Conservation (phyloP, 1,284 basidiomycete species). For the Tylopilus orsonianus region DNA sequence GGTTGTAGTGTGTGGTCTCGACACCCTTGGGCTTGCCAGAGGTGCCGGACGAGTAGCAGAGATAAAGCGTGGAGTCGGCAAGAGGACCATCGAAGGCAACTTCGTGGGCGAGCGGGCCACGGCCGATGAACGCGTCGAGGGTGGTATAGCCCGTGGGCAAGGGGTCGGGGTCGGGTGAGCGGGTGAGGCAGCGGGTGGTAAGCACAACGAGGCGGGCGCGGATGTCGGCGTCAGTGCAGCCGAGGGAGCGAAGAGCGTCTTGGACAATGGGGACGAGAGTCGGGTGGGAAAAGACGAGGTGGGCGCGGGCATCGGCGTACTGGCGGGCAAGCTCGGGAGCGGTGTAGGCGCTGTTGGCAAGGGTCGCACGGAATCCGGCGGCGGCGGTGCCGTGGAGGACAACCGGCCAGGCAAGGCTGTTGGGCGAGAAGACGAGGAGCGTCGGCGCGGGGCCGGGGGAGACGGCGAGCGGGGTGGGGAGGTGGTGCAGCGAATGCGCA, state of each 20-base stretch:
- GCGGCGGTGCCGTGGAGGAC: constrained; percentile 55
- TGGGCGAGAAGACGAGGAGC: constrained; percentile 57
- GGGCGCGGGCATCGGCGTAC: constrained; percentile 54
- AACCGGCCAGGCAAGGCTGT: constrained; percentile 64
- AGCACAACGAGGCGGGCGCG: constrained; percentile 47
- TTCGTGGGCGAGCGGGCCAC: constrained; percentile 46
- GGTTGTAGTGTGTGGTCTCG: constrained; percentile 68
- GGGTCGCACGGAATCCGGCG: constrained; percentile 51
- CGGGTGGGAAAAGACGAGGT: constrained; percentile 54
- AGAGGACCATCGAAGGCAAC: constrained; percentile 49
- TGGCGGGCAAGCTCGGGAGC: constrained; percentile 47
- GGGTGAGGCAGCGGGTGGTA: constrained; percentile 40
- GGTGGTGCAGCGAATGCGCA: constrained; percentile 49
- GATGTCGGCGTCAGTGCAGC: constrained; percentile 41
- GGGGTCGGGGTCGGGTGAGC: constrained; percentile 35
- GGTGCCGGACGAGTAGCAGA: constrained; percentile 71
- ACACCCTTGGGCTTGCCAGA: constrained; percentile 62
- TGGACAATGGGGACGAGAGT: constrained; percentile 46
- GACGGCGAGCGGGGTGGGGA: constrained; percentile 26
- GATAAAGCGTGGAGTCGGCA: constrained; percentile 53
- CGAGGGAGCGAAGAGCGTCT: constrained; percentile 44
- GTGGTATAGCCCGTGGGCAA: constrained; percentile 30
- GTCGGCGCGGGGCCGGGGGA: constrained; percentile 41
- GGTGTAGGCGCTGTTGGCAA: constrained; percentile 48
- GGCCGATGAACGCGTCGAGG: constrained; percentile 44